Base-by-base conservation (phyloP, 2,329 filamentous ascomycete genomes). In the Amphichorda felina region DNA sequence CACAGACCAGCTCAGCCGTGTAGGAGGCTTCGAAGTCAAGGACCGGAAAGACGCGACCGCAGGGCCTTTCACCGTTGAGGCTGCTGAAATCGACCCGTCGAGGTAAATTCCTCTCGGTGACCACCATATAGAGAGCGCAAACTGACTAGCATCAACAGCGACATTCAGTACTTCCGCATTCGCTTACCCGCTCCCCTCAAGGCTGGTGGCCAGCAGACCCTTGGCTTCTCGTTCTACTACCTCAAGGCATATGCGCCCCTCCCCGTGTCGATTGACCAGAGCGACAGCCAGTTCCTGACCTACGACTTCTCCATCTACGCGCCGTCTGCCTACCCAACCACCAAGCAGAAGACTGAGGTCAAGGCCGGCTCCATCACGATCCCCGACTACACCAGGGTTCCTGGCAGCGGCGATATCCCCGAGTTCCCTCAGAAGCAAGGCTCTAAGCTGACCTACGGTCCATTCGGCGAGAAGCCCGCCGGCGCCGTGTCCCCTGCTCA, bases 281-380 rank as follows among this genome's bases (percentile, higher is more conserved):
- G 77, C 31, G 86, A 87, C 35, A 76, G 80, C 56, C 91, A 98
- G 61, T 95, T 80, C 62, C 77, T 98, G 36, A 69, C 75, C 38
- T 87, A 93, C 66, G 69, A 76, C 38, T 93, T 94, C 66, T 89
- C 84, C 41, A 82, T 83, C 45, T 94, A 94, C 60, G 73, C 70
- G 32, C 80, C 79, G 13, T 93, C 85, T 8, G 79, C 82, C 41
- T 98, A 98, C 64, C 63, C 71, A 14, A 95, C 87, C 11, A 58
- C 74, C 50, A 94, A 94, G 65, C 91, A 98, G 59, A 95, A 95
- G 75, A 96, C 91, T 27, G 94, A 96, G 61, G 62, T 98, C 61
- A 95, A 95, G 66, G 79, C 94, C 47, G 73, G 83, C 33, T 81
- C 75, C 37, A 64, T 72, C 43, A 79, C 84, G 47, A 71, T 94